These are phyloP conservation scores for Chaetomidium leptoderma DNA, from an alignment of 495 filamentous ascomycete species.

Conservation along the genomic window DNA sequence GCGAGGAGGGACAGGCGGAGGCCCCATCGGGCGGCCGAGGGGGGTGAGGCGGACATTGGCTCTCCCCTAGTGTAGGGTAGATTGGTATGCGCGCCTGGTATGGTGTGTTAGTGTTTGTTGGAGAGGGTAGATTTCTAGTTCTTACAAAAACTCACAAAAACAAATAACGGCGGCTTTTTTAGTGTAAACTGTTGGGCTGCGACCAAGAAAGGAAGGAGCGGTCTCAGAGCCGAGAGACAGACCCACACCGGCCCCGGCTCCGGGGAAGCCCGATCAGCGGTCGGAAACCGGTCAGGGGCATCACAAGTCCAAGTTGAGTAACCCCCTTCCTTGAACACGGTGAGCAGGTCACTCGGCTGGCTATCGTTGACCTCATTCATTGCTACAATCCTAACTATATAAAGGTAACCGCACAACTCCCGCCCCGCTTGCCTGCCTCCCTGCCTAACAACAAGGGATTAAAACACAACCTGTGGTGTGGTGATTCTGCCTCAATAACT, in stretches of 20 bases:
- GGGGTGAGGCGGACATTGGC: not conserved
- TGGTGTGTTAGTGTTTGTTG: not conserved
- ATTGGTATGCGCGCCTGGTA: too few species aligned
- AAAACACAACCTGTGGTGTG: not conserved
- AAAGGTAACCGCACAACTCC: not conserved
- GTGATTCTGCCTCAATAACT: not conserved
- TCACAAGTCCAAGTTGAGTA: too few species aligned
- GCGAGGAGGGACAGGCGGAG: slow-evolving; percentile 24
- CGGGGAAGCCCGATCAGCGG: not conserved
- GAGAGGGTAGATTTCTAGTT: too few species aligned
- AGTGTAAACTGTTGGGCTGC: not conserved
- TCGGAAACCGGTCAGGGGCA: not conserved
- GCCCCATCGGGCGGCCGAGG: slow-evolving; percentile 12
- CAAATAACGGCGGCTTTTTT: too few species aligned
- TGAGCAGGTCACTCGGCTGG: too few species aligned
- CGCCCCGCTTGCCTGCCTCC: not conserved
- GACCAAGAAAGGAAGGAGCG: not conserved
- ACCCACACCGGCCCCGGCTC: slow-evolving; percentile 1
- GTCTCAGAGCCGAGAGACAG: not conserved
- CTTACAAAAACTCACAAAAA: not conserved
- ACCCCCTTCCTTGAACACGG: too few species aligned
- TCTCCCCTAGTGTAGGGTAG: not conserved
- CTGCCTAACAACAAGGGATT: not conserved
- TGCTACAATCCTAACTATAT: slow-evolving; percentile 4
- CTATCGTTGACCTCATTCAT: not conserved